phyloP scores from a whole-genome alignment of 805 yeast species.

The Maudiozyma serrabonitensis region DNA sequence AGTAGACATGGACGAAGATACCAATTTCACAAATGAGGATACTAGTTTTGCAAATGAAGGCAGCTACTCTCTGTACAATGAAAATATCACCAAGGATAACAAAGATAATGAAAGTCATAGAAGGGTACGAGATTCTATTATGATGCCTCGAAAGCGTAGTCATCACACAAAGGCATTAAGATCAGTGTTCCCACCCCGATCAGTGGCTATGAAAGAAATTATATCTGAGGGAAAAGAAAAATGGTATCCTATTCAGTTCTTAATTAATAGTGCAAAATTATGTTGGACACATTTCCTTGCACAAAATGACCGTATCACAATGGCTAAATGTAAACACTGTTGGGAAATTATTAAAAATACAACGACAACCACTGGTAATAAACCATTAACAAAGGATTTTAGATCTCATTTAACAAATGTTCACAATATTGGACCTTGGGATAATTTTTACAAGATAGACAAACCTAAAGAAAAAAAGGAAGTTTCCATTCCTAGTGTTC shows the following conservation, averaged over 20 bases:
- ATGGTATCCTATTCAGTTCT: conserved; percentile 9
- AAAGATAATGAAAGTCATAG: neutral
- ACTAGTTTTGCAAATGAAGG: too few species aligned
- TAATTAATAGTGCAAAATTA: conserved; percentile 1
- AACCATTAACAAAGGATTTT: neutral
- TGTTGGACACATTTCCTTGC: conserved; percentile 12
- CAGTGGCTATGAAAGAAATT: neutral
- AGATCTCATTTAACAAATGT: conserved; percentile 5
- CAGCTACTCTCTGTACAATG: too few species aligned
- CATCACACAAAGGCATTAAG: neutral
- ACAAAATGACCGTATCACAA: conserved; percentile 1
- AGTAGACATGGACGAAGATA: neutral
- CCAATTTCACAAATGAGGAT: too few species aligned
- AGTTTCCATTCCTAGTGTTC: too few species aligned
- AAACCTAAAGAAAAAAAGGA: too few species aligned
- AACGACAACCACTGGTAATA: neutral
- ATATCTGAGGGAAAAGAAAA: conserved; percentile 1
- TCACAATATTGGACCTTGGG: conserved; percentile 5
- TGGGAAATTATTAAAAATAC: conserved; percentile 3
- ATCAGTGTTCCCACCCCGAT: neutral
- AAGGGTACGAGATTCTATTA: neutral
- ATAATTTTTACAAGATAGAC: neutral
- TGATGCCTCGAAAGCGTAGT: neutral
- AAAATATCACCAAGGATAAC: too few species aligned
- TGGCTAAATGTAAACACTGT: conserved; percentile 10